phyloP scores from a whole-genome alignment of 2,329 filamentous ascomycete species.

The Hypomyces perniciosus region DNA sequence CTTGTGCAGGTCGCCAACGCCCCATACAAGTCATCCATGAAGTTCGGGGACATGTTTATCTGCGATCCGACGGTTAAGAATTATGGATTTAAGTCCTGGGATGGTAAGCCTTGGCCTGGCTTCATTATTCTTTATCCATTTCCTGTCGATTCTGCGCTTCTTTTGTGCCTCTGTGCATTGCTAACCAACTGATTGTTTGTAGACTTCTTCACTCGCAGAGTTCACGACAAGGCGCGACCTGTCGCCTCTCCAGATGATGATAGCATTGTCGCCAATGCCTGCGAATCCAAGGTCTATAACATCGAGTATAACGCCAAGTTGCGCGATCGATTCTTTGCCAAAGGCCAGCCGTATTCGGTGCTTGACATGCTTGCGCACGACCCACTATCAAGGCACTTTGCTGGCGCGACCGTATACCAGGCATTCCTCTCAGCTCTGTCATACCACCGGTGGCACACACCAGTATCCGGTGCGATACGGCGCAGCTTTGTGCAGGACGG shows the following conservation, averaged over 20 bases:
- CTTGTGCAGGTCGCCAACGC: conserved; percentile 47
- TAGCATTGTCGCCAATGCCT: conserved; percentile 53
- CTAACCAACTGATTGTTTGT: neutral
- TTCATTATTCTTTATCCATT: too few species aligned
- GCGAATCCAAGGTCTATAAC: conserved; percentile 56
- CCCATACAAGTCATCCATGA: conserved; percentile 34
- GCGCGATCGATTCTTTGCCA: conserved; percentile 61
- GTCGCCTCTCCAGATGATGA: conserved; percentile 51
- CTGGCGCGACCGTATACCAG: conserved; percentile 62
- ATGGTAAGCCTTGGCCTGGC: conserved; percentile 33
- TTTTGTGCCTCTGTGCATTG: neutral
- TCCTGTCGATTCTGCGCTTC: neutral
- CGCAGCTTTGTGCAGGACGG: conserved; percentile 55
- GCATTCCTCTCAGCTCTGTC: conserved; percentile 61
- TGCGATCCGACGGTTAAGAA: conserved; percentile 50
- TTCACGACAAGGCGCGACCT: conserved; percentile 50
- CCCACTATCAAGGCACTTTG: conserved; percentile 46
- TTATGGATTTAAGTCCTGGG: conserved; percentile 62
- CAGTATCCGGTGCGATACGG: conserved; percentile 56
- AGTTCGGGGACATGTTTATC: conserved; percentile 54
- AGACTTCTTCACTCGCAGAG: conserved; percentile 59
- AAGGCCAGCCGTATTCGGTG: conserved; percentile 62
- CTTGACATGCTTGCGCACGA: conserved; percentile 58
- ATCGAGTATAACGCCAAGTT: conserved; percentile 44
- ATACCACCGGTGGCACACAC: conserved; percentile 68